Evolutionary conservation across 2,329 filamentous ascomycete species (phyloP).

Genomic region (Cladophialophora carrionii): DNA sequence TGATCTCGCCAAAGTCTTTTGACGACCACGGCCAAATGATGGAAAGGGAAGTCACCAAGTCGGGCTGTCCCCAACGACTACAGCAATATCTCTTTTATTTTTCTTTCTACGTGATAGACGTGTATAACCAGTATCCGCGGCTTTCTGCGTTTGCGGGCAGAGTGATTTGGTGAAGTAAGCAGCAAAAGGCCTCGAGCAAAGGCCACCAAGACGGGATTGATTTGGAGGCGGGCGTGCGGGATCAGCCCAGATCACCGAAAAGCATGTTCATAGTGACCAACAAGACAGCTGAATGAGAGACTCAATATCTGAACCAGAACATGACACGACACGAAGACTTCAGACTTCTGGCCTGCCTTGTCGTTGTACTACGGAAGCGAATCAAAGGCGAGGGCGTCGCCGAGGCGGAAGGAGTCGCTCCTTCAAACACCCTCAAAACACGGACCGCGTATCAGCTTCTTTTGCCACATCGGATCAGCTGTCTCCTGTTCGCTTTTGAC

Average conservation of each 20-base stretch:
- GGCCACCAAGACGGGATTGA: slow-evolving; percentile 3
- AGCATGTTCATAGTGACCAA: not conserved
- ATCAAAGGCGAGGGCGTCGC: not conserved
- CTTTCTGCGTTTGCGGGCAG: slow-evolving; percentile 10
- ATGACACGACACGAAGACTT: not conserved
- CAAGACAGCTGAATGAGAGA: slow-evolving; percentile 18
- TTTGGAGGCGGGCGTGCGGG: slow-evolving; percentile 23
- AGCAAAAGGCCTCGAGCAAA: slow-evolving; percentile 11
- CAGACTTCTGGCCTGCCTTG: not conserved
- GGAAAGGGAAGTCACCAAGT: not conserved
- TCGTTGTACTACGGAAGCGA: not conserved
- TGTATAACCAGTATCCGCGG: slow-evolving; percentile 19
- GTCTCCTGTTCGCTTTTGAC: not conserved
- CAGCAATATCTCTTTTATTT: slow-evolving; percentile 19
- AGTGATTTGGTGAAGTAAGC: slow-evolving; percentile 2
- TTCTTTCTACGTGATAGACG: slow-evolving; percentile 17
- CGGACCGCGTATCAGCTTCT: not conserved
- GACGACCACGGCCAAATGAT: slow-evolving; percentile 1
- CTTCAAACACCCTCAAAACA: slow-evolving; percentile 6
- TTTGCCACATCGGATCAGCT: not conserved
- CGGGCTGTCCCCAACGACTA: slow-evolving; percentile 3
- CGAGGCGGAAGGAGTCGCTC: not conserved
- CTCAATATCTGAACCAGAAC: slow-evolving; percentile 5
- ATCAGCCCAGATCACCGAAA: slow-evolving; percentile 12
- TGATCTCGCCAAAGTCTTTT: slow-evolving; percentile 15